Evolutionary conservation across 179 eudicot species (phyloP).

Genomic region (Sideroxylon spinosum): DNA sequence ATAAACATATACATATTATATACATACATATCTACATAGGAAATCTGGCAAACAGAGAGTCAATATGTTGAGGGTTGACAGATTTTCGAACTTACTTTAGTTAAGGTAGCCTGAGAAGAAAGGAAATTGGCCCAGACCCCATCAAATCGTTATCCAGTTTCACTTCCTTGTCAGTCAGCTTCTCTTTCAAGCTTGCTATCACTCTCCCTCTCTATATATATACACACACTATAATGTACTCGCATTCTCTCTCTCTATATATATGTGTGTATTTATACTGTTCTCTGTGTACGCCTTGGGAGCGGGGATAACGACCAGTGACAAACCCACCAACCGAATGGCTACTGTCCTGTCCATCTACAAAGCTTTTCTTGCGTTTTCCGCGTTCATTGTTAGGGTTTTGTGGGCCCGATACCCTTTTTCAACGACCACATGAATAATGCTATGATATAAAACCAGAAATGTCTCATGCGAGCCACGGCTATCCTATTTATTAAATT

Average conservation of each 20-base stretch:
- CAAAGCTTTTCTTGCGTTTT: too few relatives aligned
- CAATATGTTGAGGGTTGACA: neutral
- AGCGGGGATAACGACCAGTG: neutral
- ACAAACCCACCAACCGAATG: neutral
- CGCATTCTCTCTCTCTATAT: neutral
- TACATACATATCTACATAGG: too few relatives aligned
- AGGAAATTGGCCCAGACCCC: constrained; percentile 3
- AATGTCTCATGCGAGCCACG: too few relatives aligned
- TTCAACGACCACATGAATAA: too few relatives aligned
- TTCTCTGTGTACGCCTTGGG: neutral
- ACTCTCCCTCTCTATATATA: neutral
- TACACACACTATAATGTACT: neutral
- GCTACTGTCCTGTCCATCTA: too few relatives aligned
- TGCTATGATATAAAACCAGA: too few relatives aligned
- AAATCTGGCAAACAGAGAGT: neutral
- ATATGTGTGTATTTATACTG: neutral
- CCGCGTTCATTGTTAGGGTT: neutral
- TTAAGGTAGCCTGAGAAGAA: neutral
- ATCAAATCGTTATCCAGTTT: neutral
- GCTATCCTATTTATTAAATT: too few relatives aligned
- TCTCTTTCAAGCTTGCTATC: neutral
- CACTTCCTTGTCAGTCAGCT: neutral
- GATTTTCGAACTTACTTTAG: constrained; percentile 8
- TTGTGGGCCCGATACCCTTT: neutral
- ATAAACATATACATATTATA: too few relatives aligned